Evolutionary conservation across 163 green algal genomes (phyloP).

Genomic region (Coccomyxa subellipsoidea): DNA sequence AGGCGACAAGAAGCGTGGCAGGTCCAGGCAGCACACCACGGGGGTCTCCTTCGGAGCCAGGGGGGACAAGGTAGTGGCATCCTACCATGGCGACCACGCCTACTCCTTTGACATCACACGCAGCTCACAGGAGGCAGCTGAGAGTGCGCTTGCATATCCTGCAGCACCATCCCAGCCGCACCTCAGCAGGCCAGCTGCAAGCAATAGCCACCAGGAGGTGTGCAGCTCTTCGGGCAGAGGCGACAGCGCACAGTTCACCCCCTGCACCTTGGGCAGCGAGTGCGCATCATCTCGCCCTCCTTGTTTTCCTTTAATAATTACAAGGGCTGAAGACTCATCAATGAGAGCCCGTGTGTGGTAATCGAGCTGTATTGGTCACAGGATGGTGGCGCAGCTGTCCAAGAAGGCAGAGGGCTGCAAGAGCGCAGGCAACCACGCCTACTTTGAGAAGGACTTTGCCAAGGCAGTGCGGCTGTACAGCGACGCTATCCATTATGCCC

Average conservation of each 20-base stretch:
- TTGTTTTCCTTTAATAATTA: background rate
- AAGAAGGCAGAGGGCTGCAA: slow-evolving; percentile 37
- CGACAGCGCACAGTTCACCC: background rate
- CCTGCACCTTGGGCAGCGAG: background rate
- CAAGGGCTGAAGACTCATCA: background rate
- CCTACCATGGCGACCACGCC: slow-evolving; percentile 78
- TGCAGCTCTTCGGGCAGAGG: background rate
- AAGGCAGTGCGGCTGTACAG: slow-evolving; percentile 33
- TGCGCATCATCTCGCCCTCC: background rate
- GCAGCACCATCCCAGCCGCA: background rate
- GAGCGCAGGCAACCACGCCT: slow-evolving; percentile 38
- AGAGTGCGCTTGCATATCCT: background rate
- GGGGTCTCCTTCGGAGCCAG: slow-evolving; percentile 60
- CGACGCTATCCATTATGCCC: slow-evolving; percentile 38
- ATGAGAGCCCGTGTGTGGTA: background rate
- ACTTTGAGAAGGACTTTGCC: slow-evolving; percentile 37
- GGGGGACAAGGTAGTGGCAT: slow-evolving; percentile 67
- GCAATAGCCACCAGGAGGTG: background rate
- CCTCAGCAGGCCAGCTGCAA: background rate
- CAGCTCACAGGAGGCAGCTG: background rate
- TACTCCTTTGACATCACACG: slow-evolving; percentile 67
- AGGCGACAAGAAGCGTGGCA: background rate
- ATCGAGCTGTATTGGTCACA: background rate
- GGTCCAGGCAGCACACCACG: slow-evolving; percentile 44
- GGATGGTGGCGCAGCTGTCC: slow-evolving; percentile 16